A percentile compares a stretch with the other conserved stretches of the same genome.
Evolutionary conservation across 1,139 yeast species (phyloP).

Genomic region (Pichiaceae sp.): DNA sequence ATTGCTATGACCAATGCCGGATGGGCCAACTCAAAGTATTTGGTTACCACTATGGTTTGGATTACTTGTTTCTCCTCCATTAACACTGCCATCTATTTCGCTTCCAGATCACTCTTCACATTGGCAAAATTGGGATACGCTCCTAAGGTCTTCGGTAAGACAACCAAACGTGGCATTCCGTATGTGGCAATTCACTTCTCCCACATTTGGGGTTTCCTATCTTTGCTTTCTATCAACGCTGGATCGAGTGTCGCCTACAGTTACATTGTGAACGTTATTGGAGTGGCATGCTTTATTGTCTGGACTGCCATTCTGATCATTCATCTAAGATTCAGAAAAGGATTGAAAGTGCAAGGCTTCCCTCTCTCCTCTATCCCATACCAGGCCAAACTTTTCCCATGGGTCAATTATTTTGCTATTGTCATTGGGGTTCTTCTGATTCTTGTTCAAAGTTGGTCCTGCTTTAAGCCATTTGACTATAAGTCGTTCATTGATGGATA

Average conservation of each 20-base stretch:
- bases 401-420: constrained; percentile 42
- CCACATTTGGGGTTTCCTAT: constrained; percentile 42
- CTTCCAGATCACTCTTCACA: constrained; percentile 42
- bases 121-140: constrained; percentile 44
- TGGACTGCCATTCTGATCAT: constrained; percentile 39
- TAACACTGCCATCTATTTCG: constrained; percentile 44
- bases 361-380: constrained; percentile 43
- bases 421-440: constrained; percentile 44
- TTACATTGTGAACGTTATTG: constrained; percentile 46
- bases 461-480: constrained; percentile 52
- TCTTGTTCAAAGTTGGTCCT: constrained; percentile 63
- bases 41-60: constrained; percentile 42
- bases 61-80: constrained; percentile 47
- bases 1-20: constrained; percentile 51
- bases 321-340: constrained; percentile 42
- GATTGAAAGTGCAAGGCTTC: constrained; percentile 41
- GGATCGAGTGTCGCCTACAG: constrained; percentile 47
- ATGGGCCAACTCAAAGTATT: constrained; percentile 41
- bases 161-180: constrained; percentile 41
- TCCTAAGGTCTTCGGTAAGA: constrained; percentile 34
- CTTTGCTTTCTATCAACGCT: constrained; percentile 41
- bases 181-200: constrained; percentile 39
- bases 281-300: constrained; percentile 49
- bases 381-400: constrained; percentile 46
- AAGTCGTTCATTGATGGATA: constrained; percentile 60